Evolutionary conservation across 331 rosid genomes (phyloP), one percentile per base, ranked within the genome.

Genomic region (Dryas integrifolia): DNA sequence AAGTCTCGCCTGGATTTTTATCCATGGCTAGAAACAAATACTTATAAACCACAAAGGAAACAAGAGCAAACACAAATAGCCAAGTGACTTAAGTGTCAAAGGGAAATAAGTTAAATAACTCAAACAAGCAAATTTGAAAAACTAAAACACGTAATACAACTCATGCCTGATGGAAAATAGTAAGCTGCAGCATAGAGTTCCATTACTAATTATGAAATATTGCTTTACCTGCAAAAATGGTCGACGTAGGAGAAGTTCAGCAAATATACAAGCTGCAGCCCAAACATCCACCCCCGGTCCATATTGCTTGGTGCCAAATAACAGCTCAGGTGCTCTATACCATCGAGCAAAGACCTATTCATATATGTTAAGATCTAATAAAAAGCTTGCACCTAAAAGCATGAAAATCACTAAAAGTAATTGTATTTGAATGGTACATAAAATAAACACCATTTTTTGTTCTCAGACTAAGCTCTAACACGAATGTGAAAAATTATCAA

Each of bases 281-380:
- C 98, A 92, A 70, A 92, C 97, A 90, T 92, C 98, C 52, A 92
- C 98, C 69, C 93, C 96, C 18, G 98, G 74, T 47, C 98, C 98
- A 74, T 92, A 92, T 76, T 90, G 97, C 86, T 90, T 92, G 73
- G 96, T 85, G 52, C 98, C 97, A 83, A 92, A 92, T 84, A 92
- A 82, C 52, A 92, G 83, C 81, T 92, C 98, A 39, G 98, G 98
- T 82, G 98, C 98, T 88, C 98, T 92, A 79, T 92, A 92, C 98
- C 98, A 92, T 72, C 97, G 89, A 6, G 98, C 98, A 79, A 92
- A 92, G 53, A 92, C 98, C 98, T 92, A 70, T 76, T 46, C 74
- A 73, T 47, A 72, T 59, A 58, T 11, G 48, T 50, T 21, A 64
- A 40, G 77, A 14, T 60, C 52, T 45, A 69, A 83, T 44, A 66